Evolutionary conservation across 2,329 filamentous ascomycete species (phyloP).

Genomic region (Fusarium anthophilum): DNA sequence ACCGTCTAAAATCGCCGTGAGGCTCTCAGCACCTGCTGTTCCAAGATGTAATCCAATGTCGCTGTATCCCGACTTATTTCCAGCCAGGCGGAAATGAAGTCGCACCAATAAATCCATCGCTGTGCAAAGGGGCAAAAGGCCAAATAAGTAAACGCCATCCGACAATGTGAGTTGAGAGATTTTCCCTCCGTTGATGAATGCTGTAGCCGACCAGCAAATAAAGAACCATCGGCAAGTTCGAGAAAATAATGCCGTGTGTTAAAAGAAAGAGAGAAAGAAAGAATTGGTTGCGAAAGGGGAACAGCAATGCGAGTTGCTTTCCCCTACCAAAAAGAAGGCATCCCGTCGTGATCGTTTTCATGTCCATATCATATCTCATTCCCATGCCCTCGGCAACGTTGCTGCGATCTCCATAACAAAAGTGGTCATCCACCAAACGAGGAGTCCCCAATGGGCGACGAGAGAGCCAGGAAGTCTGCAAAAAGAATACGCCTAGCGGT

Average conservation of each 20-base stretch:
- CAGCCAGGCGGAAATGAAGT: conserved; percentile 28
- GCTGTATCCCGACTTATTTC: conserved; percentile 26
- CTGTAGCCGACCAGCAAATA: conserved; percentile 5
- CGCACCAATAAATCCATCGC: conserved; percentile 32
- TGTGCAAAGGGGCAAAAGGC: conserved; percentile 35
- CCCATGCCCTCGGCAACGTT: conserved; percentile 47
- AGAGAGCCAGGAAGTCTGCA: conserved; percentile 7
- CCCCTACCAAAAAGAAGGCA: conserved; percentile 5
- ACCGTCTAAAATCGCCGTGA: conserved; percentile 40
- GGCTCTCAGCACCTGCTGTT: conserved; percentile 40
- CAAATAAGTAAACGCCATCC: conserved; percentile 9
- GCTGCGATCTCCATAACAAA: conserved; percentile 31
- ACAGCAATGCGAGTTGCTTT: background rate
- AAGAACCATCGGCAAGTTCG: background rate
- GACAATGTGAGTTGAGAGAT: conserved; percentile 23
- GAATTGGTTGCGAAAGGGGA: background rate
- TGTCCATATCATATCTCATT: conserved; percentile 42
- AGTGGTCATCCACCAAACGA: conserved; percentile 8
- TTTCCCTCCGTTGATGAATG: conserved; percentile 21
- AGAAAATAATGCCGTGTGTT: conserved; percentile 14
- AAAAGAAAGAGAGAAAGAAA: conserved; percentile 10
- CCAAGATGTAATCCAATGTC: conserved; percentile 38
- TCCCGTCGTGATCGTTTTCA: conserved; percentile 30
- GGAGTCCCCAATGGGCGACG: conserved; percentile 1
- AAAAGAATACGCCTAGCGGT: conserved; percentile 18